These are phyloP conservation scores for Podospora appendiculata DNA, from an alignment of 495 filamentous ascomycete genomes.

Conservation along the genomic window DNA sequence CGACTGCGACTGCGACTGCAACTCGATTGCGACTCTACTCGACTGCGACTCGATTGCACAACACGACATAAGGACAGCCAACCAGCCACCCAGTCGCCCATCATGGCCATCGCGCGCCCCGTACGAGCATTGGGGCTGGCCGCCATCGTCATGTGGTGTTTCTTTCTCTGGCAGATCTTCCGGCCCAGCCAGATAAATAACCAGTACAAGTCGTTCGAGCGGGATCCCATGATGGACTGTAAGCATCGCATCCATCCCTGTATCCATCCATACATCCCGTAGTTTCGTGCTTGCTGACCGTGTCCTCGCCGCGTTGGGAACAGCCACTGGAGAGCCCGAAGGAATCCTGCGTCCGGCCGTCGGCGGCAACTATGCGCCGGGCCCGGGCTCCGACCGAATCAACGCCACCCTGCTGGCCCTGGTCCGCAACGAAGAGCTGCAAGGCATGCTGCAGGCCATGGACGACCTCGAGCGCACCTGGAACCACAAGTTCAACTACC, in stretches of 20 bases:
- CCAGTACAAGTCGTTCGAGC: slow-evolving; percentile 39
- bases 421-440: slow-evolving; percentile 83
- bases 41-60: not conserved
- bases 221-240: slow-evolving; percentile 82
- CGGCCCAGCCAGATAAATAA: slow-evolving; percentile 29
- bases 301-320: not conserved
- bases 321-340: slow-evolving; percentile 76
- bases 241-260: slow-evolving; percentile 6
- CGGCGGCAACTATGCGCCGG: slow-evolving; percentile 62
- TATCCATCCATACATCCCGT: not conserved
- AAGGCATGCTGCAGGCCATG: slow-evolving; percentile 80
- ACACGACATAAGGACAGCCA: not conserved
- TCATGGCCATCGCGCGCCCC: slow-evolving; percentile 75
- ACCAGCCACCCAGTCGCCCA: not conserved
- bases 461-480: slow-evolving; percentile 85
- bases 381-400: slow-evolving; percentile 72
- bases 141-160: slow-evolving; percentile 61
- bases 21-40: not conserved
- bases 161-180: slow-evolving; percentile 66
- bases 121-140: slow-evolving; percentile 70
- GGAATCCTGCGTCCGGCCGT: slow-evolving; percentile 59
- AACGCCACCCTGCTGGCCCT: slow-evolving; percentile 91
- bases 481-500: slow-evolving; percentile 99
- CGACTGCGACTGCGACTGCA: too few species aligned
- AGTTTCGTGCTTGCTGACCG: slow-evolving; percentile 9